Conservation (phyloP, 2,329 filamentous ascomycete genomes). For the Fusarium virguliforme region DNA sequence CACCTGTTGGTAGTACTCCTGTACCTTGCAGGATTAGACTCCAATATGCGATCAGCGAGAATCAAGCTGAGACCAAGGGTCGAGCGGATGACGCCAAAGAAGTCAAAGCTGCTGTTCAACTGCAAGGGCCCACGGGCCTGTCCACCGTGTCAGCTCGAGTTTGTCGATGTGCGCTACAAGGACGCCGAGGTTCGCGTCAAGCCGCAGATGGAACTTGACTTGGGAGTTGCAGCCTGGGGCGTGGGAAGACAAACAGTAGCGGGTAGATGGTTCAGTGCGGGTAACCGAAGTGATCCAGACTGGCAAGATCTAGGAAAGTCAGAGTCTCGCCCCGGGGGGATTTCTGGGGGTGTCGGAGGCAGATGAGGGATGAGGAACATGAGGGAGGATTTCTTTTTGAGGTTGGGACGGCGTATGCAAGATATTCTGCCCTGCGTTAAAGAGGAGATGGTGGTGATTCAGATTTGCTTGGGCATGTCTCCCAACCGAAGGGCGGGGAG, state of each 20-base stretch:
- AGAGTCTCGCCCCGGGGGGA: conserved; percentile 49
- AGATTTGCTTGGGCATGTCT: conserved; percentile 42
- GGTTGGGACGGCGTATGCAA: conserved; percentile 54
- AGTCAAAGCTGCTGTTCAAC: conserved; percentile 29
- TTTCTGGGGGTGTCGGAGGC: conserved; percentile 46
- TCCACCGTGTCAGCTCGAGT: conserved; percentile 47
- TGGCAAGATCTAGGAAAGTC: conserved; percentile 51
- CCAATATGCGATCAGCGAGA: conserved; percentile 33
- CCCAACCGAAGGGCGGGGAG: conserved; percentile 43
- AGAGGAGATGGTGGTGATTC: conserved; percentile 48
- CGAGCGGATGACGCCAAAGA: conserved; percentile 35
- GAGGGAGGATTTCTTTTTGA: conserved; percentile 56
- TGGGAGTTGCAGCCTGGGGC: conserved; percentile 24
- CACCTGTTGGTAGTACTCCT: conserved; percentile 32
- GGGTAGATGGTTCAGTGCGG: conserved; percentile 44
- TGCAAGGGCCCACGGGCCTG: conserved; percentile 45
- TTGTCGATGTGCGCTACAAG: conserved; percentile 25
- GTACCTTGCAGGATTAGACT: conserved; percentile 37
- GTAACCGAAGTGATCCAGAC: conserved; percentile 47
- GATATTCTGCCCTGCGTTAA: conserved; percentile 52
- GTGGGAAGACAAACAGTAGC: conserved; percentile 45
- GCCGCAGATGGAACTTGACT: conserved; percentile 28
- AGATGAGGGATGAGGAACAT: conserved; percentile 50
- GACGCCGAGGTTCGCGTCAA: conserved; percentile 32
- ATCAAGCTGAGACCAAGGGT: conserved; percentile 40